A percentile compares a stretch with the other conserved stretches of the same genome.
Evolutionary conservation across 768 basidiomycete species (phyloP).

Genomic region (Pisolithus orientalis): DNA sequence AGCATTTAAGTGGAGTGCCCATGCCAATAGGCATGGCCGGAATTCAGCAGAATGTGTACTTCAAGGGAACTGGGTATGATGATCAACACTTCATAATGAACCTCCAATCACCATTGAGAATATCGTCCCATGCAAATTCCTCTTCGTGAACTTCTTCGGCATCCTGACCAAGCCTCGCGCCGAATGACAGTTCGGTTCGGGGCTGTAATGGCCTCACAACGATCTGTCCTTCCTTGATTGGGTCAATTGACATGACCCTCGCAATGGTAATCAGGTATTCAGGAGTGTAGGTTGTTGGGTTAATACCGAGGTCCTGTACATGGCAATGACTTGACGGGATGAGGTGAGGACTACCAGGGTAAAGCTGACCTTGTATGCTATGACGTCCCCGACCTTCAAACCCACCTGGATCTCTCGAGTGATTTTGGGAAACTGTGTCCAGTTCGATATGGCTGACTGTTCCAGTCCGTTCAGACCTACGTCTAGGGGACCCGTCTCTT

Average conservation of each 20-base stretch:
- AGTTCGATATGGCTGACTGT: conserved; percentile 7
- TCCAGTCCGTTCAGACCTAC: conserved; percentile 7
- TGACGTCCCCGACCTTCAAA: conserved; percentile 23
- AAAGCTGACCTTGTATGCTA: conserved; percentile 46
- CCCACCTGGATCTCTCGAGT: conserved; percentile 14
- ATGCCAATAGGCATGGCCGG: no score
- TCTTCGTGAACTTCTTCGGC: conserved; percentile 13
- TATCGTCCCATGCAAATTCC: conserved; percentile 23
- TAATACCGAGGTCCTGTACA: conserved; percentile 49
- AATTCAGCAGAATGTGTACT: no score
- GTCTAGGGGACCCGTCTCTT: not conserved
- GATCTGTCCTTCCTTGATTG: conserved; percentile 8
- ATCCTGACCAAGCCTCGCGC: conserved; percentile 20
- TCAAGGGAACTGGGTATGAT: no score
- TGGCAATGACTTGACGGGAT: not conserved
- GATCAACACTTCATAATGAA: conserved; percentile 4
- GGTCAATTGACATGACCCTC: conserved; percentile 24
- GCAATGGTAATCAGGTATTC: conserved; percentile 49
- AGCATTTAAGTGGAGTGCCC: no score
- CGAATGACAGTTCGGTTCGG: conserved; percentile 22
- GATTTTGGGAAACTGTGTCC: conserved; percentile 19
- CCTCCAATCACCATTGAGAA: conserved; percentile 26
- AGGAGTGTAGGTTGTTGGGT: conserved; percentile 53
- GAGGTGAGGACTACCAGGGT: not conserved
- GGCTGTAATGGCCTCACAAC: conserved; percentile 14